Evolutionary conservation across 305 asterid species (phyloP).

Genomic region (Salvia sclarea): DNA sequence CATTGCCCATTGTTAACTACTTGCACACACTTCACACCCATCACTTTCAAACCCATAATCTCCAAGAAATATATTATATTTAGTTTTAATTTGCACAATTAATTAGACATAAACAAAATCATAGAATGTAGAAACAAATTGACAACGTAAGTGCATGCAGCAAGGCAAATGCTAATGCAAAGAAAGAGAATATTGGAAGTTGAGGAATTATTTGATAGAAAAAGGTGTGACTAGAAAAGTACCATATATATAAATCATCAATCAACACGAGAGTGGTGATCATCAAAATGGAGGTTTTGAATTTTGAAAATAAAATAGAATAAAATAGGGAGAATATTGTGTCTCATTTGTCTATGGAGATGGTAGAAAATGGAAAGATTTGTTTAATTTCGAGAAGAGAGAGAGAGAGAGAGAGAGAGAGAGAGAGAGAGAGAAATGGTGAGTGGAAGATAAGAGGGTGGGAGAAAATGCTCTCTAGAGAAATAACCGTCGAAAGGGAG

Average conservation of each 20-base stretch:
- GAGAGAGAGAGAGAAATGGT: neutral
- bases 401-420: neutral
- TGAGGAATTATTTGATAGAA: neutral
- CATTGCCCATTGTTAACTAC: no score
- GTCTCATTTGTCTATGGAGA: no score
- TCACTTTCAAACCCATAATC: slow-evolving; percentile 9
- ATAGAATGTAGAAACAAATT: neutral
- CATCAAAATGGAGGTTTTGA: neutral
- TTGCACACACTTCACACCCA: slow-evolving; percentile 4
- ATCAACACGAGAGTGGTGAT: neutral
- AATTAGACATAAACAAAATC: no score
- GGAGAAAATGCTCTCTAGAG: no score
- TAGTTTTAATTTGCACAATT: no score
- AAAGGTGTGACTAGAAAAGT: neutral
- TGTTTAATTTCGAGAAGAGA: neutral
- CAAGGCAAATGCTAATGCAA: no score
- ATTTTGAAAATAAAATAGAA: neutral
- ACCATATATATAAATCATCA: neutral
- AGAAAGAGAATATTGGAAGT: no score
- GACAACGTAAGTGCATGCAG: neutral
- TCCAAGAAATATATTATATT: no score
- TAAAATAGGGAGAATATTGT: neutral
- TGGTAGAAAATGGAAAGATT: no score
- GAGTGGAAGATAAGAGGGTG: no score
- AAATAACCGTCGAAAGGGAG: slow-evolving; percentile 28